Evolutionary conservation across 2,329 filamentous ascomycete species (phyloP), one percentile per base, ranked within the genome.

Genomic region (Trichoderma sp.): DNA sequence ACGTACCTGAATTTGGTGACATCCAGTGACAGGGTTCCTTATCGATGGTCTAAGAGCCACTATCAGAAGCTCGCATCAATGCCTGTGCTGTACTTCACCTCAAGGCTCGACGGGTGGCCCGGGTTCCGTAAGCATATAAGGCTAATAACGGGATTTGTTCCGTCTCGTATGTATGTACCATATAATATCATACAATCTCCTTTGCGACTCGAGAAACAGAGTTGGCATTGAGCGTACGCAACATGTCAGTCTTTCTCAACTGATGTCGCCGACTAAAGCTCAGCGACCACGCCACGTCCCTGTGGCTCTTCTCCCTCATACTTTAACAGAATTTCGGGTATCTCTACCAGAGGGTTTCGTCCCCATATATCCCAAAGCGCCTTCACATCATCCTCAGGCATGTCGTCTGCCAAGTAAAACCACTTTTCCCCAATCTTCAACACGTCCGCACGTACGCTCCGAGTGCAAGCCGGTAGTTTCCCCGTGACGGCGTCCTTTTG

Each of bases 1-100:
- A 80, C 78, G 77, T 79, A 79, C 76, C 77, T 74, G 72, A 76
- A 80, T 78, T 79, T 78, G 76, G 71, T 78, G 75, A 76, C 66
- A 56, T 56, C 32, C 63, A 21, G 26, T 10, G 63, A 49, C 52
- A 59, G 64, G 30, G 67, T 64, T 58, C 52, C 67, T 68, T 68
- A 68, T 68, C 67, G 64, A 52, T 64, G 67, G 18, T 21, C 52
- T n/a, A 52, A 66, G 60, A n/a, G 4, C 34, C 24, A 46, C 14
- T 64, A 64, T 43, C 60, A 64, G 60, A 43, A 21, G 24, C 32
- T 14, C 7, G 18, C 37, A 18, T 43, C 39, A 43, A 18, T 21
- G n/a, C 43, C 18, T 46, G 43, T 46, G 18, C 18, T 46, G n/a
- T 46, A 39, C 7, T 6, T 18, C 37, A 39, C 14, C 6, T 13